These are phyloP conservation scores for Dioscorea dumetorum DNA, from an alignment of 106 monocot genomes.

Conservation along the genomic window DNA sequence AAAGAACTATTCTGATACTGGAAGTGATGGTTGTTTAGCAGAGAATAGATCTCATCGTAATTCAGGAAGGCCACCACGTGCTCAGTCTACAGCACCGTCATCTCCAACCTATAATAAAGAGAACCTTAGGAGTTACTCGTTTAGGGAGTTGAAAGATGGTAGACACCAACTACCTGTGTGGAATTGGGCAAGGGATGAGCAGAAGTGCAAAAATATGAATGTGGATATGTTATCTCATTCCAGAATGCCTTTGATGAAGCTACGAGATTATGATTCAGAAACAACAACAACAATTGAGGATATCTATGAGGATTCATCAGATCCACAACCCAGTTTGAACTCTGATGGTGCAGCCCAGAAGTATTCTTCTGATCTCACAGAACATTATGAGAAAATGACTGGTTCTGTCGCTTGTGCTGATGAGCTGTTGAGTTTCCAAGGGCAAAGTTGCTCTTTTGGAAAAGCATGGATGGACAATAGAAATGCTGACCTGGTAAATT, in stretches of 20 bases:
- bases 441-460: conserved; percentile 10
- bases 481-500: conserved; percentile 6
- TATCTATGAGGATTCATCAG: conserved; percentile 60
- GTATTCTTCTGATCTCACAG: conserved; percentile 17
- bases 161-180: conserved; percentile 4
- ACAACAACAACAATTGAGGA: conserved; percentile 52
- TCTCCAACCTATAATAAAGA: conserved; percentile 38
- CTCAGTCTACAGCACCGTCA: conserved; percentile 43
- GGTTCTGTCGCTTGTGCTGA: conserved; percentile 7
- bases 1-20: conserved; percentile 5
- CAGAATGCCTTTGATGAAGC: conserved; percentile 21
- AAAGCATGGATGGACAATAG: conserved; percentile 13
- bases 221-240: conserved; percentile 13
- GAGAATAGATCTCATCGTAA: conserved; percentile 26
- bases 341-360: not conserved
- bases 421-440: conserved; percentile 8
- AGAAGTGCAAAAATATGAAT: conserved; percentile 16
- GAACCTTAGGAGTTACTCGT: conserved; percentile 26
- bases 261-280: conserved; percentile 44
- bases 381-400: conserved; percentile 2
- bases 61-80: conserved; percentile 48
- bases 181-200: not conserved
- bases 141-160: conserved; percentile 30
- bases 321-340: conserved; percentile 15
- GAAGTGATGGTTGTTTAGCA: conserved; percentile 16